phyloP scores from a whole-genome alignment of 2,329 filamentous ascomycete species.

The Neofusicoccum kwambonambiense region DNA sequence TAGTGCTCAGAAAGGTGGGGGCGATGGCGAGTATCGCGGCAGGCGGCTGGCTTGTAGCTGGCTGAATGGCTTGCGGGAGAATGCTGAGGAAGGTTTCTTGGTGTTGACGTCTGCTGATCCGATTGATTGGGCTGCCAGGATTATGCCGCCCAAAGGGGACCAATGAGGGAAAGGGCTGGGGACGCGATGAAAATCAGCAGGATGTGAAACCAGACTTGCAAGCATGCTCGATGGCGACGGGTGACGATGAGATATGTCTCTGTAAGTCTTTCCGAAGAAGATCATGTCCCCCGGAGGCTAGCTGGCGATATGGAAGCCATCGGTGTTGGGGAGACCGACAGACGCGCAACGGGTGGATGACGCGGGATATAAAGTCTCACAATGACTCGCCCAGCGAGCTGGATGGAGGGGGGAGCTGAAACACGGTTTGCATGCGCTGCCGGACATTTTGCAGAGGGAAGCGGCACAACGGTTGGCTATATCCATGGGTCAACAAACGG shows the following conservation, averaged over 20 bases:
- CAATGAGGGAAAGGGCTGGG: too few species aligned
- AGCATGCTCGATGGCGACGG: neutral
- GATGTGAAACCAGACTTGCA: slow-evolving; percentile 1
- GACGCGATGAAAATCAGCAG: neutral
- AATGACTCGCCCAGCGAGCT: neutral
- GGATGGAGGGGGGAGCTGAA: neutral
- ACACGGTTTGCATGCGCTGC: neutral
- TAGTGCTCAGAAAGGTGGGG: neutral
- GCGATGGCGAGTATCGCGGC: neutral
- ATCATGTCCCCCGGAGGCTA: neutral
- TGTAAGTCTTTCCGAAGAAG: neutral
- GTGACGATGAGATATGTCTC: slow-evolving; percentile 1
- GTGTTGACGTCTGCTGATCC: neutral
- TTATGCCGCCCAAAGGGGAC: neutral
- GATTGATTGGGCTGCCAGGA: neutral
- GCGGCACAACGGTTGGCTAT: slow-evolving; percentile 1
- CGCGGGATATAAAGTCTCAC: slow-evolving; percentile 15
- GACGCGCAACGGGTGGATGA: neutral
- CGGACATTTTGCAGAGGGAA: neutral
- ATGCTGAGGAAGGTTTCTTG: neutral
- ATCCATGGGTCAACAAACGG: neutral
- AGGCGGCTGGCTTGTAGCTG: neutral
- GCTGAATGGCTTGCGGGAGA: neutral
- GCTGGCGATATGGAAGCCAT: neutral
- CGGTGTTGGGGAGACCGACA: slow-evolving; percentile 1